phyloP scores from a whole-genome alignment of 345 rosid species.

The Bruguiera parviflora region DNA sequence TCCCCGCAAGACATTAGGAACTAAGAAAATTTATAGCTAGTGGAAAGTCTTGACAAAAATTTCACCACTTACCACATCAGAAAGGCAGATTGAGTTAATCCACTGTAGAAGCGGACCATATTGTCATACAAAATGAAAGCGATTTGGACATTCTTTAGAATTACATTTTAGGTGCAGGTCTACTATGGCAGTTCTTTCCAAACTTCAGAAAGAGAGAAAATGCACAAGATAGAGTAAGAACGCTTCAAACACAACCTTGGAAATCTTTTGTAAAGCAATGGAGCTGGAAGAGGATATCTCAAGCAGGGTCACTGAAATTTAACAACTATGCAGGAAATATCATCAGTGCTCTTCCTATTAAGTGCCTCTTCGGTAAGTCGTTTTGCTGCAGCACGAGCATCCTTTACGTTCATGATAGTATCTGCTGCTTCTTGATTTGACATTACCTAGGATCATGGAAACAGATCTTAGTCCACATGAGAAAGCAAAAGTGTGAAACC shows the following conservation, averaged over 20 bases:
- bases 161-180: too few species aligned
- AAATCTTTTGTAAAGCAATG: slow-evolving; percentile 1
- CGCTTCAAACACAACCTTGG: background rate
- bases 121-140: too few species aligned
- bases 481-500: background rate
- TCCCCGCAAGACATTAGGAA: too few species aligned
- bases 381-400: slow-evolving; percentile 83
- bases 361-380: slow-evolving; percentile 79
- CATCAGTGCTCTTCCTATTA: slow-evolving; percentile 68
- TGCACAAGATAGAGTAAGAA: background rate
- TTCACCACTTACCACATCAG: too few species aligned
- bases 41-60: too few species aligned
- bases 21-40: too few species aligned
- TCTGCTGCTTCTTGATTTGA: slow-evolving; percentile 83
- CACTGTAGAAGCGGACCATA: too few species aligned
- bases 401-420: slow-evolving; percentile 56
- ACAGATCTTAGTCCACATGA: background rate
- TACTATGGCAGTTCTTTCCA: too few species aligned
- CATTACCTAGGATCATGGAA: slow-evolving; percentile 56
- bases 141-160: too few species aligned
- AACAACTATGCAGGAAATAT: slow-evolving; percentile 79
- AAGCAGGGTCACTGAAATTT: slow-evolving; percentile 46
- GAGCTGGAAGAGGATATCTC: background rate
- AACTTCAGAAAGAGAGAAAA: background rate
- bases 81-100: too few species aligned